These are phyloP conservation scores for Phytophthora colocasiae DNA, from an alignment of 352 stramenopile species.

Conservation along the genomic window DNA sequence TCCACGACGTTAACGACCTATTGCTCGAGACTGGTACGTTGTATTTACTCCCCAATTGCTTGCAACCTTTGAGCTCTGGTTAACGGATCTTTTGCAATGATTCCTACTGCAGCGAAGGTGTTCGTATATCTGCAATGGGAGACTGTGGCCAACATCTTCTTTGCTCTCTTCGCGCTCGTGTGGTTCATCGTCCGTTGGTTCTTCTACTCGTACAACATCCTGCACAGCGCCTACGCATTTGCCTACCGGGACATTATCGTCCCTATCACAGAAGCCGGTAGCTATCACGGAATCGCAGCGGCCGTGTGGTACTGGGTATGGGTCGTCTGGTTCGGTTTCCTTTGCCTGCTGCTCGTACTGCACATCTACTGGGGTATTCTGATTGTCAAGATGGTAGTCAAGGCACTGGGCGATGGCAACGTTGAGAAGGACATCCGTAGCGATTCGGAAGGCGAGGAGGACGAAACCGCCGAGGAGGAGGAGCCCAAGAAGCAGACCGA, in stretches of 20 bases:
- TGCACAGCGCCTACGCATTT: slow-evolving; percentile 62
- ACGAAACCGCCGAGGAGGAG: slow-evolving; percentile 30
- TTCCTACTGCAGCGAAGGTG: slow-evolving; percentile 60
- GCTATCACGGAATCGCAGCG: slow-evolving; percentile 43
- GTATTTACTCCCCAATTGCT: not conserved
- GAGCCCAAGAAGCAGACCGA: slow-evolving; percentile 24
- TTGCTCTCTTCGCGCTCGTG: slow-evolving; percentile 68
- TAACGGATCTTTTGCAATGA: slow-evolving; percentile 11
- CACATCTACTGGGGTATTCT: slow-evolving; percentile 82
- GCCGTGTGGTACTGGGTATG: slow-evolving; percentile 67
- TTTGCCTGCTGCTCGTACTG: slow-evolving; percentile 68
- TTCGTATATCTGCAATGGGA: slow-evolving; percentile 82
- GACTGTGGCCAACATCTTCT: slow-evolving; percentile 72
- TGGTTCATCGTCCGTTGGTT: slow-evolving; percentile 81
- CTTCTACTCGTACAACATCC: slow-evolving; percentile 81
- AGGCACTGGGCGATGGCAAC: slow-evolving; percentile 66
- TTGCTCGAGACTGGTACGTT: slow-evolving; percentile 53
- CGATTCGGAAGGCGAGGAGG: slow-evolving; percentile 73
- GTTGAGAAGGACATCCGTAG: slow-evolving; percentile 87
- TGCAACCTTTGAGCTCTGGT: slow-evolving; percentile 4
- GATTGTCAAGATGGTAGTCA: slow-evolving; percentile 80
- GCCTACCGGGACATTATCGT: slow-evolving; percentile 63
- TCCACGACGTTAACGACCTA: slow-evolving; percentile 85
- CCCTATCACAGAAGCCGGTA: slow-evolving; percentile 52
- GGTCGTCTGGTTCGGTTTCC: slow-evolving; percentile 60